Conservation (phyloP, 1,139 yeast species). For the Spencermartinsiella ligniputridi region DNA sequence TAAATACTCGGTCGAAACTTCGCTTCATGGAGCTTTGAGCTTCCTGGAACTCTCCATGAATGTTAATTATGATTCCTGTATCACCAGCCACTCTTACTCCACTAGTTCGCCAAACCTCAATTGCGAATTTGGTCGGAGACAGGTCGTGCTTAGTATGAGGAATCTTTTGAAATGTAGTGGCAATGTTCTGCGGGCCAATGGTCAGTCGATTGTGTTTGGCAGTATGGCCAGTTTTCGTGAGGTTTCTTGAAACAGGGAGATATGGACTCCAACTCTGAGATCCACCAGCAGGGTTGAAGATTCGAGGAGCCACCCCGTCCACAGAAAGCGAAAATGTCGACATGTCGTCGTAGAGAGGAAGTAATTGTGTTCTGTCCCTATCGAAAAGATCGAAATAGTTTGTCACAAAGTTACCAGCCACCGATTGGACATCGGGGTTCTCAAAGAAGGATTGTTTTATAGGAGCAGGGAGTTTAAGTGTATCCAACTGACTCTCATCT, state of each 20-base stretch:
- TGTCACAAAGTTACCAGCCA: conserved; percentile 71
- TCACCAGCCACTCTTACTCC: conserved; percentile 49
- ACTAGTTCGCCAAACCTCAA: conserved; percentile 63
- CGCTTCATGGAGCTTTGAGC: conserved; percentile 46
- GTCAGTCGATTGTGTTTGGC: conserved; percentile 55
- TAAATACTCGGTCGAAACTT: conserved; percentile 82
- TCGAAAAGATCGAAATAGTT: conserved; percentile 82
- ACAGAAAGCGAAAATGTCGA: conserved; percentile 77
- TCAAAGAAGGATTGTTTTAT: conserved; percentile 68
- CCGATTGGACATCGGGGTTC: conserved; percentile 62
- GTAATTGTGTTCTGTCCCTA: conserved; percentile 60
- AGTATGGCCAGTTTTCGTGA: conserved; percentile 58
- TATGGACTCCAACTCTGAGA: conserved; percentile 30
- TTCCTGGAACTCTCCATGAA: conserved; percentile 86
- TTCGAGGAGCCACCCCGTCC: conserved; percentile 43
- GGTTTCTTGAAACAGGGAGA: conserved; percentile 64
- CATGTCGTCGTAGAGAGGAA: conserved; percentile 71
- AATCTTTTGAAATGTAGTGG: conserved; percentile 54
- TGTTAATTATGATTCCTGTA: conserved; percentile 66
- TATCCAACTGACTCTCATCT: conserved; percentile 59
- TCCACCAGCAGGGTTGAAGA: conserved; percentile 22
- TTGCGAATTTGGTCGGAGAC: conserved; percentile 62
- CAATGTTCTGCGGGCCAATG: conserved; percentile 68
- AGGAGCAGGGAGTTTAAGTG: conserved; percentile 44
- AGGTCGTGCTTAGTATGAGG: conserved; percentile 77